Evolutionary conservation across 225 moss, liverwort and hornwort species (phyloP).

Genomic region (Physcomitrium patens): DNA sequence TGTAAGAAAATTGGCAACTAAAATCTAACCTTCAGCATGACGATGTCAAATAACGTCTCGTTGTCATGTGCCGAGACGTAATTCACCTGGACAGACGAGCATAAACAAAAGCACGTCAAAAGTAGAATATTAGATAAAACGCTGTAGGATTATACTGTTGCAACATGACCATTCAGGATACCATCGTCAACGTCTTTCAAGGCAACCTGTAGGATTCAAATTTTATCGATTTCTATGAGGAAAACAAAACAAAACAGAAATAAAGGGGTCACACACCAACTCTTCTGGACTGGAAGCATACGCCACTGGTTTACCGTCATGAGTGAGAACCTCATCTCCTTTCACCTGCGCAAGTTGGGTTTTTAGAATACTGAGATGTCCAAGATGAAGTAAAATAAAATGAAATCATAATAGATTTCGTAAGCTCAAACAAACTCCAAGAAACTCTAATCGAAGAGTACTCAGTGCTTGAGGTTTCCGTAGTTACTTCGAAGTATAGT

Average conservation of each 20-base stretch:
- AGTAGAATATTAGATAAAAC: background rate
- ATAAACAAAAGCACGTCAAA: background rate
- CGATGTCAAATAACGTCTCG: conserved; percentile 86
- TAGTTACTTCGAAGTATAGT: conserved; percentile 2
- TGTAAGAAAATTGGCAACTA: conserved; percentile 13
- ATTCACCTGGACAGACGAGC: conserved; percentile 67
- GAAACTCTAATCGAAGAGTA: background rate
- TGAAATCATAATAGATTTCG: background rate
- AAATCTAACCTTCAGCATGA: conserved; percentile 76
- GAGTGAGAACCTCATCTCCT: conserved; percentile 82
- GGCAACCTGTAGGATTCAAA: background rate
- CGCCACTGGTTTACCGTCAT: conserved; percentile 87
- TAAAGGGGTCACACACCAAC: conserved; percentile 44
- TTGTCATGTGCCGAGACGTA: conserved; percentile 99
- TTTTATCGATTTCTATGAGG: background rate
- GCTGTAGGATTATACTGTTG: background rate
- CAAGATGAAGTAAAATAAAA: background rate
- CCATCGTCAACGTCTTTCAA: too few relatives aligned
- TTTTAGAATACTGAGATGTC: conserved; percentile 1
- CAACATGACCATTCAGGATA: background rate
- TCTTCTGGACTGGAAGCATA: conserved; percentile 85
- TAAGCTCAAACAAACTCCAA: conserved; percentile 1
- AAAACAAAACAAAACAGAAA: background rate
- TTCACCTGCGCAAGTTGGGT: conserved; percentile 57
- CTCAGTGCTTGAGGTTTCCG: background rate